Evolutionary conservation across 177 flowering plant genomes (phyloP).

Genomic region (Vitis hybrid): DNA sequence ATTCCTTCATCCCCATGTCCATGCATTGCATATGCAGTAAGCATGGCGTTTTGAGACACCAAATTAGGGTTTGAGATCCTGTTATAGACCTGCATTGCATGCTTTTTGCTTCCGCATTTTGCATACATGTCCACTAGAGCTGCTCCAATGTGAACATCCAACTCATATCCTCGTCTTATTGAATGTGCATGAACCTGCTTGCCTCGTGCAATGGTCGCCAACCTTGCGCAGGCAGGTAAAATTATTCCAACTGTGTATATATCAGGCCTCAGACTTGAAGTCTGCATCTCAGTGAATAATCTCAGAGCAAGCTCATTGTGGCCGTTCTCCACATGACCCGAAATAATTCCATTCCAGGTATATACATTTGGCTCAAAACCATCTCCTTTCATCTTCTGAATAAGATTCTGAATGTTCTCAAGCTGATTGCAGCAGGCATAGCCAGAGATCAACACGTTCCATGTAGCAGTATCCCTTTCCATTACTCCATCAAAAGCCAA

Average conservation of each 20-base stretch:
- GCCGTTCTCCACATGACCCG: constrained; percentile 55
- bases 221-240: constrained; percentile 56
- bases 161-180: constrained; percentile 48
- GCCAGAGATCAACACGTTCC: constrained; percentile 73
- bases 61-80: constrained; percentile 53
- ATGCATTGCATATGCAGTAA: constrained; percentile 75
- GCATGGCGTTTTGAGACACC: constrained; percentile 68
- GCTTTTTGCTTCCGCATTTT: constrained; percentile 62
- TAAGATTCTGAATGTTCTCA: constrained; percentile 31
- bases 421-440: constrained; percentile 49
- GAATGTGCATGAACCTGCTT: constrained; percentile 69
- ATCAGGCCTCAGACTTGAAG: constrained; percentile 49
- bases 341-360: constrained; percentile 75
- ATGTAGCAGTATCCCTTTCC: constrained; percentile 50
- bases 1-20: constrained; percentile 67
- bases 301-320: constrained; percentile 48
- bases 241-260: constrained; percentile 55
- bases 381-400: constrained; percentile 46
- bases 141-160: constrained; percentile 51
- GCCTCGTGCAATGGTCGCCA: constrained; percentile 55
- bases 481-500: constrained; percentile 48
- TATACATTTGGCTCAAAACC: constrained; percentile 56
- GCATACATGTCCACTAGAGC: constrained; percentile 81
- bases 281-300: constrained; percentile 46
- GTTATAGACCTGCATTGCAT: constrained; percentile 36